A percentile compares a stretch with the other conserved stretches of the same genome.
Evolutionary conservation across 306 rosid genomes (phyloP).

Genomic region (Boehmeria nivea): DNA sequence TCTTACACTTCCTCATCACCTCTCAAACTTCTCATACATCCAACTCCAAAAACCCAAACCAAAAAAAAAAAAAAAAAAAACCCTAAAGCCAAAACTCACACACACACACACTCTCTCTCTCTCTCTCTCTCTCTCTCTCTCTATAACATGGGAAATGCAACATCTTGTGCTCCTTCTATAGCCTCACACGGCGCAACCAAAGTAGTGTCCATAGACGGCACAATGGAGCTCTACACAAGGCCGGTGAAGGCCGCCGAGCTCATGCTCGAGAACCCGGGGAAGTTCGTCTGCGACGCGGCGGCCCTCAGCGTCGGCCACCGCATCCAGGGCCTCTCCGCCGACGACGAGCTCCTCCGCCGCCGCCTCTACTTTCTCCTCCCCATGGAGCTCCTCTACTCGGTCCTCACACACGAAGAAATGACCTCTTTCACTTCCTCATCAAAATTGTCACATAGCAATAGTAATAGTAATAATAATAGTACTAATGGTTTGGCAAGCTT

Average conservation of each 20-base stretch:
- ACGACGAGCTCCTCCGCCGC: constrained; percentile 47
- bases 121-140: neutral
- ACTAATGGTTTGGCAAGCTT: constrained; percentile 38
- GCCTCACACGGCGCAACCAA: constrained; percentile 34
- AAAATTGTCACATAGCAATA: constrained; percentile 16
- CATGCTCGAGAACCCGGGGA: constrained; percentile 56
- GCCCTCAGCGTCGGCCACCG: constrained; percentile 66
- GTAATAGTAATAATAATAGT: constrained; percentile 40
- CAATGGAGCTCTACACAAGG: constrained; percentile 42
- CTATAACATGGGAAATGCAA: constrained; percentile 75
- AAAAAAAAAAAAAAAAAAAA: too few species aligned
- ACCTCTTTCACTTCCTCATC: constrained; percentile 47
- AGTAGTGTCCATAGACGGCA: constrained; percentile 53
- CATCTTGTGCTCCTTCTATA: constrained; percentile 65
- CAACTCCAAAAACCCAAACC: neutral
- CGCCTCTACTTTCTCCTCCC: constrained; percentile 75
- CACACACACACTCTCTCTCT: too few species aligned
- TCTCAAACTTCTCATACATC: neutral
- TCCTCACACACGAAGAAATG: constrained; percentile 74
- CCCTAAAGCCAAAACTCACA: too few species aligned
- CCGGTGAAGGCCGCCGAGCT: constrained; percentile 65
- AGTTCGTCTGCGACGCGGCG: constrained; percentile 67
- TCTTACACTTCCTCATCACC: constrained; percentile 12
- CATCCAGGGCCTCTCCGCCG: constrained; percentile 67
- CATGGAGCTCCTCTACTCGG: constrained; percentile 79